Conservation (phyloP, 768 basidiomycete genomes). For the Macrolepiota albuminosa region DNA sequence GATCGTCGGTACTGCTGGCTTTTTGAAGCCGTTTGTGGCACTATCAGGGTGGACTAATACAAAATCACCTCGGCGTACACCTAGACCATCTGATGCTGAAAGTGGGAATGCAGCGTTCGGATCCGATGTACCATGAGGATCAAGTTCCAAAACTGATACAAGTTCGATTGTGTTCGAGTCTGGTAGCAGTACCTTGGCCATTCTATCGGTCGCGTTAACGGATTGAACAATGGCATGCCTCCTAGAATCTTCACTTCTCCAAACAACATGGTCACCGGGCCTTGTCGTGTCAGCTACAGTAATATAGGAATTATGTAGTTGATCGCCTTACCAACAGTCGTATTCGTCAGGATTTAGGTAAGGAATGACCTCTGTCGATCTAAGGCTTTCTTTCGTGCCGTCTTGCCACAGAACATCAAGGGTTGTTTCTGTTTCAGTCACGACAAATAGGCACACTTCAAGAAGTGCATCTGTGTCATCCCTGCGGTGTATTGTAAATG, state of each 20-base stretch:
- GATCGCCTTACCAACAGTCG: slow-evolving; percentile 69
- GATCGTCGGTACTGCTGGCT: slow-evolving; percentile 74
- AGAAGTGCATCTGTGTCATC: slow-evolving; percentile 40
- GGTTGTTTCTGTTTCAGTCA: slow-evolving; percentile 67
- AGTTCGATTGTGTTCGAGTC: slow-evolving; percentile 54
- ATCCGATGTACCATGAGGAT: slow-evolving; percentile 72
- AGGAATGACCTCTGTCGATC: slow-evolving; percentile 66
- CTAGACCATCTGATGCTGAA: slow-evolving; percentile 54
- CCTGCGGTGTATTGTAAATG: slow-evolving; percentile 57
- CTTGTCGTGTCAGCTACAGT: slow-evolving; percentile 30
- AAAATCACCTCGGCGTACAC: slow-evolving; percentile 78
- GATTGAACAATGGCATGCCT: slow-evolving; percentile 73
- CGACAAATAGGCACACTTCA: slow-evolving; percentile 52
- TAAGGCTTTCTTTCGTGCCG: slow-evolving; percentile 59
- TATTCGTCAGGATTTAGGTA: slow-evolving; percentile 88
- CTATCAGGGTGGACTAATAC: slow-evolving; percentile 75
- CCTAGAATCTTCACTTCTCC: slow-evolving; percentile 68
- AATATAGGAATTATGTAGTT: not conserved
- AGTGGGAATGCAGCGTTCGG: slow-evolving; percentile 35
- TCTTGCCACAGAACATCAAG: slow-evolving; percentile 86
- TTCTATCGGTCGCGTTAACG: slow-evolving; percentile 68
- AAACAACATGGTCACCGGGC: slow-evolving; percentile 90
- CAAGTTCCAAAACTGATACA: slow-evolving; percentile 83
- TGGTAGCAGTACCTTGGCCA: slow-evolving; percentile 57
- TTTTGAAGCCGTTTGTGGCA: slow-evolving; percentile 64